Base-by-base conservation (phyloP, 495 filamentous ascomycete genomes). In the Neurospora discreta region DNA sequence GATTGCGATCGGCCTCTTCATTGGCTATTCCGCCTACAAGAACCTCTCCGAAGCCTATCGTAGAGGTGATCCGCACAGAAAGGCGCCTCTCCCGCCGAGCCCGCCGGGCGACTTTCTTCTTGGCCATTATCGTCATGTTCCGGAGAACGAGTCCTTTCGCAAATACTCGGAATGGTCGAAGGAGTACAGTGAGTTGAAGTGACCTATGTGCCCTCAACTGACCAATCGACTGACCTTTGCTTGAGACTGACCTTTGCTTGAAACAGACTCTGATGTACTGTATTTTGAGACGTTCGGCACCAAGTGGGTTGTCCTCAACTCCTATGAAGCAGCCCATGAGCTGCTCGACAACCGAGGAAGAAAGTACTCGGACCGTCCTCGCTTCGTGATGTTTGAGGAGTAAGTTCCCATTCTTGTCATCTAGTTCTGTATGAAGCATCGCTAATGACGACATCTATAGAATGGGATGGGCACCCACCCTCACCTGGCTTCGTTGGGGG, bases 371-470 rank as follows among this genome's bases (percentile, higher is more conserved):
- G 83, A 85, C 73, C 76, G 83, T 15, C 83, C 83, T 1, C 77
- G 79, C 40, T 85, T 85, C 71, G 81, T 87, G 60, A 77, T 86
- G 69, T 85, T 85, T 69, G 85, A 86, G 69, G 81, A 80, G 77
- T 80, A 71, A 39, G 77, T 65, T 58, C 46, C 9, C 26, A 23
- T 11, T 13, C 65, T 18, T 36, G 3, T 8, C n/a, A 3, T 13
- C 13, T 8, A 10, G 65, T 33, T 8, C 9, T 13, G 5, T 33
- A 18, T 33, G 7, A 5, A 5, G 65, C 33, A 36, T 69, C 26
- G n/a, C 68, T 42, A 20, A 39, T 33, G 18, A 33, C 3, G 1
- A 40, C 11, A 33, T 30, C 11, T 38, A 33, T 68, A 80, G 81
- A 71, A 84, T 84, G 82, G 82, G 82, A 73, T 84, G 81, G 82